Evolutionary conservation across 495 filamentous ascomycete species (phyloP).

Genomic region (Venustampulla echinocandica): DNA sequence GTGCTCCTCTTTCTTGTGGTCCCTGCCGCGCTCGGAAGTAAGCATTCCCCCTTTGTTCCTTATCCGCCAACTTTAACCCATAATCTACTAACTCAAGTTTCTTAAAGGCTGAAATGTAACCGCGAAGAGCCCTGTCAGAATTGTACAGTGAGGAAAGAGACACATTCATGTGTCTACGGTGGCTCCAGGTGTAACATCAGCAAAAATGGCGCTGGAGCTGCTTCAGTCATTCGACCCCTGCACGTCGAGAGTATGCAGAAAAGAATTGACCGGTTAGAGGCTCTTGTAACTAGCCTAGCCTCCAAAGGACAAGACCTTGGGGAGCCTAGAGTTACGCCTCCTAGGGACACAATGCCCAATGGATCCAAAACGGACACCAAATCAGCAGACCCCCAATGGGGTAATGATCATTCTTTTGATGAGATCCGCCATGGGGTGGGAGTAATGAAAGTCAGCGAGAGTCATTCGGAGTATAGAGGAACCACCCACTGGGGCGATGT

Average conservation of each 20-base stretch:
- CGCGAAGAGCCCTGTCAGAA: constrained; percentile 31
- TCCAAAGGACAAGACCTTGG: constrained; percentile 17
- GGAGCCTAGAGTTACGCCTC: background rate
- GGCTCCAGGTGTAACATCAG: constrained; percentile 29
- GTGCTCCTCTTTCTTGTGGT: background rate
- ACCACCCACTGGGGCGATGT: constrained; percentile 3
- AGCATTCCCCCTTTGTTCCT: background rate
- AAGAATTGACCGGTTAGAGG: constrained; percentile 30
- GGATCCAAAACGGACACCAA: constrained; percentile 24
- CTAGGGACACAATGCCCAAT: background rate
- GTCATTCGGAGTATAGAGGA: background rate
- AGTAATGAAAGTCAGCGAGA: background rate
- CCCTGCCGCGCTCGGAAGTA: constrained; percentile 1
- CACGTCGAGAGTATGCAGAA: constrained; percentile 21
- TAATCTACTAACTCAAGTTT: background rate
- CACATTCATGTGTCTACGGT: constrained; percentile 24
- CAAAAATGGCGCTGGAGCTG: constrained; percentile 10
- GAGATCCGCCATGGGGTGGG: background rate
- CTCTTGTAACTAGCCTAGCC: constrained; percentile 25
- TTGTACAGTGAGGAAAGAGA: constrained; percentile 25
- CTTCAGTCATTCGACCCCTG: background rate
- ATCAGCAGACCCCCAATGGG: background rate
- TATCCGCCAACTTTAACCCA: background rate
- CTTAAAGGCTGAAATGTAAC: constrained; percentile 33
- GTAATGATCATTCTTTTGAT: background rate